These are phyloP conservation scores for Lojkania enalia DNA, from an alignment of 2,329 filamentous ascomycete genomes.

Conservation along the genomic window DNA sequence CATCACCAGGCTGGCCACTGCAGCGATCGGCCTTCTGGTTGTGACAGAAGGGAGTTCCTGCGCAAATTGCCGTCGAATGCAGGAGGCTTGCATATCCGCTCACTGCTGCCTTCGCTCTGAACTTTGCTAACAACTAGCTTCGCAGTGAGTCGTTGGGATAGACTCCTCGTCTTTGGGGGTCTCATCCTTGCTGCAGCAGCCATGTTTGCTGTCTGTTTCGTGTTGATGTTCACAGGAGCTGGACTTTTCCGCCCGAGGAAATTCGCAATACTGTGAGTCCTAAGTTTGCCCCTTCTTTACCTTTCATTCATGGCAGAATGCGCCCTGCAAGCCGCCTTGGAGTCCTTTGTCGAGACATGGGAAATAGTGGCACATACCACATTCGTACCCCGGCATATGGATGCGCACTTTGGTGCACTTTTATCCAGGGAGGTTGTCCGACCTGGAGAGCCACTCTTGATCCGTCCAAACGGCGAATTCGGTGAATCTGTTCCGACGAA, in stretches of 20 bases:
- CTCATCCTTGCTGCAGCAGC: constrained; percentile 88
- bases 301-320: constrained; percentile 16
- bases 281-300: constrained; percentile 21
- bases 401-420: constrained; percentile 38
- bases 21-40: constrained; percentile 30
- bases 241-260: constrained; percentile 82
- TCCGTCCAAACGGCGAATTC: constrained; percentile 18
- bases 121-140: constrained; percentile 36
- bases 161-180: constrained; percentile 85
- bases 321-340: constrained; percentile 24
- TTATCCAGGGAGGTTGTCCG: constrained; percentile 11
- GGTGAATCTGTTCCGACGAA: constrained; percentile 22
- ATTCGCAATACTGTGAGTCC: constrained; percentile 93
- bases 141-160: constrained; percentile 95
- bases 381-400: constrained; percentile 25
- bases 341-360: constrained; percentile 22
- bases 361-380: constrained; percentile 29
- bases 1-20: constrained; percentile 34
- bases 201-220: constrained; percentile 93
- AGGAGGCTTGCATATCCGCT: constrained; percentile 42
- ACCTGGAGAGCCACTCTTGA: constrained; percentile 10
- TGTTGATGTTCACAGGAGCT: constrained; percentile 72
- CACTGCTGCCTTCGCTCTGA: constrained; percentile 22
- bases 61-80: constrained; percentile 44
- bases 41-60: constrained; percentile 49